A percentile compares a stretch with the other conserved stretches of the same genome.
Conservation (phyloP, 305 asterid genomes). For the Solanum hybrid region DNA sequence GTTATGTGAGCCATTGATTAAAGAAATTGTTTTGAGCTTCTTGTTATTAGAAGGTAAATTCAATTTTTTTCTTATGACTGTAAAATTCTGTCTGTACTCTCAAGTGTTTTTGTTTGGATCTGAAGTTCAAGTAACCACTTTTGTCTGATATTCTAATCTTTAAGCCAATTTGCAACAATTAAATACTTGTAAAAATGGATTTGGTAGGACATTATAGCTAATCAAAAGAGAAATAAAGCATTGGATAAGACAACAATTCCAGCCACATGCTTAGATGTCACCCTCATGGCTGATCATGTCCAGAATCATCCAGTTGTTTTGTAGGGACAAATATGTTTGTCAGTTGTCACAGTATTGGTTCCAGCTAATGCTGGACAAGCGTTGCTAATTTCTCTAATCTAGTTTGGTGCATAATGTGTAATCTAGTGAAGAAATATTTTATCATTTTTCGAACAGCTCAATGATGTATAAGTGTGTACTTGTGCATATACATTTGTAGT, state of each 20-base stretch:
- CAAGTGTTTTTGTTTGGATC: neutral
- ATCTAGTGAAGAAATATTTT: neutral
- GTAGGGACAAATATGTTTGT: neutral
- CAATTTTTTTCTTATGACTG: neutral
- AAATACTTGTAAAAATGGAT: neutral
- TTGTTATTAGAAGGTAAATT: neutral
- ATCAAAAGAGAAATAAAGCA: neutral
- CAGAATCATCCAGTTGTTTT: conserved; percentile 1
- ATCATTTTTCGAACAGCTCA: neutral
- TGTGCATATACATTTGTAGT: neutral
- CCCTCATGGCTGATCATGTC: neutral
- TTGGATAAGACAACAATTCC: neutral
- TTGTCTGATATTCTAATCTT: neutral
- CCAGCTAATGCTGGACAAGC: conserved; percentile 2
- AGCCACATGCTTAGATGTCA: neutral
- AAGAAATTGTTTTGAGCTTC: neutral
- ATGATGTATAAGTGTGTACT: neutral
- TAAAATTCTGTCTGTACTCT: neutral
- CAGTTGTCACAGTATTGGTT: neutral
- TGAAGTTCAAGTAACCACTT: neutral
- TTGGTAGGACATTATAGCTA: neutral
- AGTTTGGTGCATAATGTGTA: neutral
- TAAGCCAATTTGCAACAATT: neutral
- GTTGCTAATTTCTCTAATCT: neutral
- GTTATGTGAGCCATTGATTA: neutral